A percentile compares a stretch with the other conserved stretches of the same genome.
Evolutionary conservation across 75 land plant species (phyloP).

Genomic region (Selaginella tamariscina): DNA sequence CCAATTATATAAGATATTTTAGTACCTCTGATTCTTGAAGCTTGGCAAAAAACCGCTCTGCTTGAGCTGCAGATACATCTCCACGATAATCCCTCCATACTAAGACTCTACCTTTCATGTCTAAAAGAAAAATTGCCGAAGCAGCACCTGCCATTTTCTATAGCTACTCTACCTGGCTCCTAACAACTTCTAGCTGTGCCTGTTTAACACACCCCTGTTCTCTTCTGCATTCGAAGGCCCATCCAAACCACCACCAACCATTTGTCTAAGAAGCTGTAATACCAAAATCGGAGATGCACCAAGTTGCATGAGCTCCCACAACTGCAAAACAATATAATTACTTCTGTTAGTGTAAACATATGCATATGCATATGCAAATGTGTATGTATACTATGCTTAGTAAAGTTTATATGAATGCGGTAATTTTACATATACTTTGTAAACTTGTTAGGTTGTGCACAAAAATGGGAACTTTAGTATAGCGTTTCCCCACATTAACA

Average conservation of each 20-base stretch:
- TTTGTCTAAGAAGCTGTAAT: slow-evolving; percentile 18
- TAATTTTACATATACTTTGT: too few species aligned
- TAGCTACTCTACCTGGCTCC: background rate
- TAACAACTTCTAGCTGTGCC: background rate
- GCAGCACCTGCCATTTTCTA: slow-evolving; percentile 82
- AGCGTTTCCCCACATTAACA: too few species aligned
- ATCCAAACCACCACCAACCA: slow-evolving; percentile 17
- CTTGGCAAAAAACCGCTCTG: slow-evolving; percentile 89
- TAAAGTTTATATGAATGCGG: background rate
- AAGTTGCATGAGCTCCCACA: slow-evolving; percentile 31
- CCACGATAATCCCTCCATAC: slow-evolving; percentile 96
- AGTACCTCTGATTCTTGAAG: slow-evolving; percentile 88
- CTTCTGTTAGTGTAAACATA: background rate
- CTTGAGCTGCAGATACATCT: slow-evolving; percentile 84
- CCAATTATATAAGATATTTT: slow-evolving; percentile 1
- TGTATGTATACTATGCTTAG: background rate
- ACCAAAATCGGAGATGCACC: slow-evolving; percentile 27
- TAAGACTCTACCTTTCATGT: slow-evolving; percentile 90
- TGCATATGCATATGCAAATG: background rate
- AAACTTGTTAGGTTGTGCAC: too few species aligned
- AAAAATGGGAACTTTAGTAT: too few species aligned
- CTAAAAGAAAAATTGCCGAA: slow-evolving; percentile 86
- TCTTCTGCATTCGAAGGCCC: background rate
- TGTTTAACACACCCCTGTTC: background rate
- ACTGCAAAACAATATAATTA: slow-evolving; percentile 9